Evolutionary conservation across 2,329 filamentous ascomycete species (phyloP), one percentile per base, ranked within the genome.

Genomic region (Chaetoscypha palmicola): DNA sequence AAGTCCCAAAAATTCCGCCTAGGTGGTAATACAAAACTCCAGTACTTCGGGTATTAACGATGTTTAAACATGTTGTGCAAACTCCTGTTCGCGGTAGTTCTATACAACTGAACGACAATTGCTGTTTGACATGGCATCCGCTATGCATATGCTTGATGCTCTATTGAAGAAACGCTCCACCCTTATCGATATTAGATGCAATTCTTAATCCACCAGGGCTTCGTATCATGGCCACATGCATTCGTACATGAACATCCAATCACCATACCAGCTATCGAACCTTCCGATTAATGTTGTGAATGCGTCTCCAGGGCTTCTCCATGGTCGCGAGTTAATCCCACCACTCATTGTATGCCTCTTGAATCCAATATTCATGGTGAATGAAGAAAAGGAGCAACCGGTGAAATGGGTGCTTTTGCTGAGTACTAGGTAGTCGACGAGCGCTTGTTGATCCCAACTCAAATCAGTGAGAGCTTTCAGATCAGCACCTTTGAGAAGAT

Each of bases 361-460:
- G 49, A 68, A 62, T 1, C 68, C 66, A 38, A 70, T 64, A 43
- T 67, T 70, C 52, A 71, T 66, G 19, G 69, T 68, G 51, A 73
- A 73, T 12, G 67, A 70, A 49, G 68, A 71, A 5, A 69, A 70
- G 43, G 66, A 71, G 28, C 69, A 66, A 8, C 72, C 72, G 1
- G 64, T 64, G 45, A 74, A 66, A 14, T 66, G 57, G 9, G 63
- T 65, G 16, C 67, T 66, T 20, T 68, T 61, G 39, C 67, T 57
- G 51, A 74, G 58, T 3, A 76, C 65, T 50, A 74, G 68, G 56
- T 69, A 74, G 55, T 76, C 72, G 5, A 74, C 65, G 16, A 74
- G 58, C 2, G 65, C 67, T 45, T 68, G 66, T 58, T 75, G 71
- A 54, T 74, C 70, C 66, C 66, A 72, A 16, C 58, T 66, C 28